phyloP scores from a whole-genome alignment of 129 eudicot species.

The Ambrosia artemisiifolia region DNA sequence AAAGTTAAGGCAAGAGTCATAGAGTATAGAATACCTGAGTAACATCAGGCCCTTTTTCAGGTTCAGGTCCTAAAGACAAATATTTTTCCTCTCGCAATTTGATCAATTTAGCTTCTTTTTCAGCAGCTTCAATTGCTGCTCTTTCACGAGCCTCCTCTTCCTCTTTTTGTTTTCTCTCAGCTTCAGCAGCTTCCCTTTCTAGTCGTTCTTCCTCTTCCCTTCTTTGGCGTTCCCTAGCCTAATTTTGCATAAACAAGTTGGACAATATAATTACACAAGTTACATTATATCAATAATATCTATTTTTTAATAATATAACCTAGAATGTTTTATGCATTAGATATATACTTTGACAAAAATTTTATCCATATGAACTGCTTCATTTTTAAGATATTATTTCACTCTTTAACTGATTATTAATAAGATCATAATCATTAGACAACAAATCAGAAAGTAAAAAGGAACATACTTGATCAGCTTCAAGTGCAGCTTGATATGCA shows the following conservation, averaged over 20 bases:
- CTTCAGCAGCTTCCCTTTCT: constrained; percentile 91
- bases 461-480: constrained; percentile 89
- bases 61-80: constrained; percentile 76
- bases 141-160: constrained; percentile 92
- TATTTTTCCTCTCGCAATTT: constrained; percentile 75
- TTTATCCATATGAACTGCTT: neutral
- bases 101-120: constrained; percentile 77
- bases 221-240: constrained; percentile 92
- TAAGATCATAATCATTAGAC: neutral
- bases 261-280: neutral
- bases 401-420: neutral
- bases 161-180: constrained; percentile 75
- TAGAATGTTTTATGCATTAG: neutral
- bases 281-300: neutral
- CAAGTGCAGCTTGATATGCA: constrained; percentile 96
- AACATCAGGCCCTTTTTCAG: constrained; percentile 85
- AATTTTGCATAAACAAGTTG: constrained; percentile 16
- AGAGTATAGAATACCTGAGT: constrained; percentile 68
- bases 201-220: constrained; percentile 76
- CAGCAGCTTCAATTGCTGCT: constrained; percentile 90
- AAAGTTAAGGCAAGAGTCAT: neutral
- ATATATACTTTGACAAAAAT: neutral
- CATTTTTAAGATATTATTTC: neutral
- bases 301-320: neutral
- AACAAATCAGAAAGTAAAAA: neutral